Evolutionary conservation across 2,329 filamentous ascomycete species (phyloP), one percentile per base, ranked within the genome.

Genomic region (Diaporthe batatas): DNA sequence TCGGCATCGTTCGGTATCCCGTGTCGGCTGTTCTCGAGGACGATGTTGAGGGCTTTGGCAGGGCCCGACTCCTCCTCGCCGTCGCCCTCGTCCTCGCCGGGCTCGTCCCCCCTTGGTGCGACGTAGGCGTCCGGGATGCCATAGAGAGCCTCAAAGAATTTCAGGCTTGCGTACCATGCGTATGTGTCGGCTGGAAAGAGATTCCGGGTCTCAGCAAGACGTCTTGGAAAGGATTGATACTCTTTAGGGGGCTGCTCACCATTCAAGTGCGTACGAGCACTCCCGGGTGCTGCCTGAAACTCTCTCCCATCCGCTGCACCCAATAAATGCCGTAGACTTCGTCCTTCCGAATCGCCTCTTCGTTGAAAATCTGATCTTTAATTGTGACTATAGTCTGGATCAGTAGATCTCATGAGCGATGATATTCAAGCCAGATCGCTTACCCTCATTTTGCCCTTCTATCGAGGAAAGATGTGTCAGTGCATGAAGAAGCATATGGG

Each of bases 401-500:
- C 34, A 18, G 55, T 21, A 18, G 11, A 10, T 14, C 2, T 23
- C 12, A 6, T 3, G 1, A 58, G 54, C 54, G 18, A 55, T 3
- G 36, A 12, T 34, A 6, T 2, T 36, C 29, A 25, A 57, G 29
- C 29, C n/a, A 36, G 7, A 21, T 57, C 34, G 25, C 55, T 58
- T 34, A 39, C 55, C 34, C 34, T 58, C 34, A 12, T 16, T 39
- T 11, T 36, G 11, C 23, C 55, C 55, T 58, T 58, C 10, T 39
- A 58, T 58, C 21, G 55, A 10, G 5, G 55, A 58, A 16, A 39
- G 55, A 42, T 58, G 55, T 10, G 55, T 18, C 55, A 58, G n/a
- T 18, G 25, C n/a, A 42, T 58, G n/a, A 25, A 58, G 55, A n/a
- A 58, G 34, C 55, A 58, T 58, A 11, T 58, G 32, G 8, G 55